A percentile compares a stretch with the other conserved stretches of the same genome.
Conservation (phyloP, 306 rosid species). For the Hylodesmum podocarpum region DNA sequence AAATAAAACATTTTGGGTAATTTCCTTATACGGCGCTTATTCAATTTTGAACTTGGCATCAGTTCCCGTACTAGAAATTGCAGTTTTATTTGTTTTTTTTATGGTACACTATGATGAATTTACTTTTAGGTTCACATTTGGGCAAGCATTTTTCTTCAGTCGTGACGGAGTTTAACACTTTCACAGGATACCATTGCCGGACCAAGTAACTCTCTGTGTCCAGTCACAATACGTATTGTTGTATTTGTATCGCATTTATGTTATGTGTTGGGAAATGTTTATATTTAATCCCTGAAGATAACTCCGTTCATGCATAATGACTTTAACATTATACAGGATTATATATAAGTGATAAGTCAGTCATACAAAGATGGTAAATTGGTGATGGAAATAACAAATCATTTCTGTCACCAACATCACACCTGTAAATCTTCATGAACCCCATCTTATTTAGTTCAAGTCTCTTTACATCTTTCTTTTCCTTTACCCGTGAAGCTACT, state of each 20-base stretch:
- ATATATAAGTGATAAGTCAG: not conserved
- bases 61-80: not conserved
- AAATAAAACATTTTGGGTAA: not conserved
- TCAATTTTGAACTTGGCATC: not conserved
- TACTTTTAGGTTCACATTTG: not conserved
- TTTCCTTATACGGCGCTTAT: not conserved
- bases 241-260: not conserved
- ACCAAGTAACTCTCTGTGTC: not conserved
- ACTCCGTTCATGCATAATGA: conserved; percentile 20
- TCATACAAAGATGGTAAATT: conserved; percentile 36
- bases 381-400: not conserved
- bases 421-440: conserved; percentile 48
- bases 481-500: not conserved
- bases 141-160: not conserved
- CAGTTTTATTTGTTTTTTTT: not conserved
- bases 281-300: not conserved
- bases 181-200: not conserved
- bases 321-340: conserved; percentile 14
- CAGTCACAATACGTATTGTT: not conserved
- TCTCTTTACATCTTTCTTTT: conserved; percentile 60
- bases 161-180: not conserved
- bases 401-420: conserved; percentile 36
- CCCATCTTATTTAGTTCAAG: conserved; percentile 36
- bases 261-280: not conserved
- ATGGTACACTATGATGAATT: not conserved